Evolutionary conservation across 2,329 filamentous ascomycete genomes (phyloP), one percentile per base, ranked within the genome.

Genomic region (Nemania abortiva): DNA sequence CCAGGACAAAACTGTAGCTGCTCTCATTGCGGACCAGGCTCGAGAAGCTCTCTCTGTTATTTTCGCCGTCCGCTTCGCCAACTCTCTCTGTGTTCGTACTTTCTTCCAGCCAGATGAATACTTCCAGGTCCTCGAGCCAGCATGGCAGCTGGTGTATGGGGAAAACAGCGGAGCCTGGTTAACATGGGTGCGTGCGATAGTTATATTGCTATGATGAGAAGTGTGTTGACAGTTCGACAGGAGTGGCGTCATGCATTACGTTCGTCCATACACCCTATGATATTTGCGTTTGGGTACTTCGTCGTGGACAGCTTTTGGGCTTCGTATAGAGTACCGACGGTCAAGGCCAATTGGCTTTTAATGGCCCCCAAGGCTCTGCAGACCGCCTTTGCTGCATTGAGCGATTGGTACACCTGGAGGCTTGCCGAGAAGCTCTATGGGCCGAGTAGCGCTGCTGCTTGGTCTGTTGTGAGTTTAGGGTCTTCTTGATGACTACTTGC

Each of bases 21-120:
- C 79, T 61, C 74, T 80, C 10, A 67, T 77, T 22, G 70, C 75
- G 2, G 75, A 77, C 29, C 79, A 81, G 69, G 69, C 78, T 34
- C 66, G 70, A 37, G 82, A 84, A 63, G 74, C 81, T 18, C 72
- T 84, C 49, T 74, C 75, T 18, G 75, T 80, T 57, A 80, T 89
- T 63, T 75, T 98, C 73, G 84, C 88, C 49, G 87, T 97, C 71
- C 93, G 96, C 63, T 86, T 95, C 72, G 80, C 92, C 79, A 97
- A 97, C 82, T 90, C 94, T 37, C 85, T 96, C 74, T 89, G 86
- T 70, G 85, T 97, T 66, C 85, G 88, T 73, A 98, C 96, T 22
- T 99, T 98, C 80, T 99, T 99, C 83, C 96, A 99, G 81, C 96
- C 96, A 31, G 96, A 99, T 83, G 96, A 99, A 81, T 98, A 93